phyloP scores from a whole-genome alignment of 164 flowering plant species.

The Warburgia ugandensis region DNA sequence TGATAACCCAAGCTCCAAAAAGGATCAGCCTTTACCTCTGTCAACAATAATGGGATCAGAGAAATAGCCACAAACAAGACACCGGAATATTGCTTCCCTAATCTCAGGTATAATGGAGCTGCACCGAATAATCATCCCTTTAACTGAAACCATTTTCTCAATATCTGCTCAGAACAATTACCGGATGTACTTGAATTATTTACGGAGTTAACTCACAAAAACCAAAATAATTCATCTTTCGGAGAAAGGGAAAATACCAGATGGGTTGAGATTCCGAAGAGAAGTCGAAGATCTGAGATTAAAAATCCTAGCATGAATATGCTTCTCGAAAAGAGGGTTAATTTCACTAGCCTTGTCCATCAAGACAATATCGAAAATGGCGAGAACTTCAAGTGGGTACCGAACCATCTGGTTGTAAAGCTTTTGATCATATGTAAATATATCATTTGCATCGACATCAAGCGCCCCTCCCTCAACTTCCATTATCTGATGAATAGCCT shows the following conservation, averaged over 20 bases:
- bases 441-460: conserved; percentile 79
- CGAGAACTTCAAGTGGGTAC: conserved; percentile 92
- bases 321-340: conserved; percentile 70
- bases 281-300: conserved; percentile 67
- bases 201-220: background rate
- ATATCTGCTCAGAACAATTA: conserved; percentile 37
- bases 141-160: conserved; percentile 92
- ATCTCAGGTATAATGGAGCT: conserved; percentile 95
- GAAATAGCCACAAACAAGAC: conserved; percentile 82
- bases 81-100: conserved; percentile 84
- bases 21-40: conserved; percentile 49
- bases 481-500: conserved; percentile 42
- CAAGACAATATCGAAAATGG: conserved; percentile 92
- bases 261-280: conserved; percentile 88
- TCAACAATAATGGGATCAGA: conserved; percentile 81
- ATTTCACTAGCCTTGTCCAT: conserved; percentile 72
- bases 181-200: background rate
- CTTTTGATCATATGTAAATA: conserved; percentile 72
- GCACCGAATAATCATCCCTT: conserved; percentile 93
- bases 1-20: background rate
- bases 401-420: conserved; percentile 81
- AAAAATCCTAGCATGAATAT: conserved; percentile 77
- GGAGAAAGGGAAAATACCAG: conserved; percentile 39
- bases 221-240: background rate
- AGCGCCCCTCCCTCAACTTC: conserved; percentile 82